These are phyloP conservation scores for Trichoderma sp. DNA, from an alignment of 2,329 filamentous ascomycete species.

Conservation along the genomic window DNA sequence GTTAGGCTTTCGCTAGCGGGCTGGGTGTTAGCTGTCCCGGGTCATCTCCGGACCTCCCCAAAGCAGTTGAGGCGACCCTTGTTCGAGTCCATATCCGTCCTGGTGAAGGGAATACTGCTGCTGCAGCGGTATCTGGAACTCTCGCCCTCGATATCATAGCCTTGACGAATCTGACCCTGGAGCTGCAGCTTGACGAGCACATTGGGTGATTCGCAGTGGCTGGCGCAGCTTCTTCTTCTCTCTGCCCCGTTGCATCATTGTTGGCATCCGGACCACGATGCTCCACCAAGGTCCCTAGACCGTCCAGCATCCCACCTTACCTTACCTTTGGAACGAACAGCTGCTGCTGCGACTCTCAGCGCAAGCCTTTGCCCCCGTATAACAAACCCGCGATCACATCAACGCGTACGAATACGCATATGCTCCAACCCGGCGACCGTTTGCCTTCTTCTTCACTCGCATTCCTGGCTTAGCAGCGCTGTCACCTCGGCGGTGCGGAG, in stretches of 20 bases:
- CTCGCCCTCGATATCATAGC: background rate
- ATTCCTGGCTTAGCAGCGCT: constrained; percentile 21
- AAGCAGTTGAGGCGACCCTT: background rate
- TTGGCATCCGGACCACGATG: constrained; percentile 36
- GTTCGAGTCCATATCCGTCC: constrained; percentile 21
- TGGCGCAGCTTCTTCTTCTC: background rate
- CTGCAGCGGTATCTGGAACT: background rate
- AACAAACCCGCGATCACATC: background rate
- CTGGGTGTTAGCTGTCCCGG: constrained; percentile 31
- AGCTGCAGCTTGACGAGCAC: constrained; percentile 24
- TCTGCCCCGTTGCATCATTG: constrained; percentile 11
- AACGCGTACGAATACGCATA: constrained; percentile 15
- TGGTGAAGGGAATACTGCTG: constrained; percentile 28
- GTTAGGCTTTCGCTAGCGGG: constrained; percentile 6
- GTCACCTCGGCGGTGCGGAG: constrained; percentile 28
- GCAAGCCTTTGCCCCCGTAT: constrained; percentile 15
- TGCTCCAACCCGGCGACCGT: background rate
- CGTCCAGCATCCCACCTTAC: constrained; percentile 25
- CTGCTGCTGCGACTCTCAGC: constrained; percentile 32
- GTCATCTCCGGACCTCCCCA: constrained; percentile 39
- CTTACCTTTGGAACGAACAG: no score
- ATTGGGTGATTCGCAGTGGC: constrained; percentile 23
- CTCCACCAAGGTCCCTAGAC: constrained; percentile 34
- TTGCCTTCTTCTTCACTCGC: constrained; percentile 10
- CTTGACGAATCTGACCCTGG: background rate